Conservation (phyloP, 225 moss, liverwort and hornwort species). For the Pseudoscleropodium purum region DNA sequence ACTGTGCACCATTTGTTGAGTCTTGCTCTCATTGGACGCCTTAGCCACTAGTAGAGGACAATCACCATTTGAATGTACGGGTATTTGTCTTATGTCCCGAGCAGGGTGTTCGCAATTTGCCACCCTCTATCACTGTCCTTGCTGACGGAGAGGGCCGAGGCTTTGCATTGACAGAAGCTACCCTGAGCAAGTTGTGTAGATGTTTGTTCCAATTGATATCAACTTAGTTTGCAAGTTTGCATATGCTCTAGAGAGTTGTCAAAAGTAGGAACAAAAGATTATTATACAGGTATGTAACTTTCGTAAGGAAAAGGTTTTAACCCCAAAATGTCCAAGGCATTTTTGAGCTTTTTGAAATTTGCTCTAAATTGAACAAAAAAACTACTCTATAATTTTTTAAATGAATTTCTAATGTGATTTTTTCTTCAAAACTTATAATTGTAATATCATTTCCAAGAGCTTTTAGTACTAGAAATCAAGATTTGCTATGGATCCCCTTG, state of each 20-base stretch:
- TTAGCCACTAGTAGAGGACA: background rate
- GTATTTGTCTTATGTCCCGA: background rate
- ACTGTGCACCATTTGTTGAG: background rate
- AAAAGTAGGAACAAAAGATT: background rate
- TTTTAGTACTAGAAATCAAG: background rate
- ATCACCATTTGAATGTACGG: background rate
- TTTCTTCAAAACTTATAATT: background rate
- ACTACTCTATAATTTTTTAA: background rate
- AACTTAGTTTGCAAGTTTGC: background rate
- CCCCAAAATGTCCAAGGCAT: background rate
- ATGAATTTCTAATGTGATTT: background rate
- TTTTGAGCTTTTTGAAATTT: background rate
- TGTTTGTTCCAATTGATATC: background rate
- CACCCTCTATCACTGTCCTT: background rate
- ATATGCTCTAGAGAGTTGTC: background rate
- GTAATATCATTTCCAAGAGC: background rate
- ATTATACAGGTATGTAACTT: background rate
- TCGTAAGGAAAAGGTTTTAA: background rate
- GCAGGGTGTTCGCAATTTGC: background rate
- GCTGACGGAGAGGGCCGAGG: background rate
- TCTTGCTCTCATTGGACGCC: background rate
- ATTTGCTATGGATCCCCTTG: background rate
- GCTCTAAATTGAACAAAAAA: background rate
- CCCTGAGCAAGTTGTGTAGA: background rate
- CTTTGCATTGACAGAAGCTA: background rate